Conservation (phyloP, 306 rosid genomes). For the Fagus crenata region DNA sequence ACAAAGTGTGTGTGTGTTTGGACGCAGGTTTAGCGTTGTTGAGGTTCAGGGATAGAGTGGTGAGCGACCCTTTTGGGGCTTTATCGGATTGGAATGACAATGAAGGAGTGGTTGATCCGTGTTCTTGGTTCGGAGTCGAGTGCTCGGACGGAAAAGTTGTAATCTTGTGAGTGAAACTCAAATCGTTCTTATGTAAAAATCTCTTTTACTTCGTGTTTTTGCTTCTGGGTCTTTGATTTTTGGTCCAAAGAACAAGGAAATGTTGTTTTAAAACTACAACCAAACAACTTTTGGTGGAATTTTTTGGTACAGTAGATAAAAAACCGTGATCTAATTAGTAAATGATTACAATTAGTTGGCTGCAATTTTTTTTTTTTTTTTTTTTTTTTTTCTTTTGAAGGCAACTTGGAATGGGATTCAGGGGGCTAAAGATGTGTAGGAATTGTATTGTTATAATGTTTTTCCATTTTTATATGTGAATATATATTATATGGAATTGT, state of each 20-base stretch:
- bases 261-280: background rate
- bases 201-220: background rate
- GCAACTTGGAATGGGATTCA: background rate
- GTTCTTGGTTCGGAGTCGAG: conserved; percentile 74
- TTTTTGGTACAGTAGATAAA: background rate
- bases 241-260: background rate
- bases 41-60: conserved; percentile 49
- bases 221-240: background rate
- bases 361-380: background rate
- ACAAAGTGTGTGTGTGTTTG: conserved; percentile 26
- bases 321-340: background rate
- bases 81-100: conserved; percentile 53
- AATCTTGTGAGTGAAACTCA: conserved; percentile 55
- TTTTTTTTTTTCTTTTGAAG: background rate
- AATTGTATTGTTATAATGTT: background rate
- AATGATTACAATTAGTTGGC: background rate
- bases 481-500: too few species aligned
- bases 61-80: conserved; percentile 57
- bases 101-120: conserved; percentile 40
- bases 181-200: background rate
- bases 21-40: conserved; percentile 61
- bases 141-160: conserved; percentile 63
- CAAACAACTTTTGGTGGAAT: background rate
- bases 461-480: too few species aligned
- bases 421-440: background rate